These are phyloP conservation scores for Grifola frondosa DNA, from an alignment of 1,284 basidiomycete genomes.

Conservation along the genomic window DNA sequence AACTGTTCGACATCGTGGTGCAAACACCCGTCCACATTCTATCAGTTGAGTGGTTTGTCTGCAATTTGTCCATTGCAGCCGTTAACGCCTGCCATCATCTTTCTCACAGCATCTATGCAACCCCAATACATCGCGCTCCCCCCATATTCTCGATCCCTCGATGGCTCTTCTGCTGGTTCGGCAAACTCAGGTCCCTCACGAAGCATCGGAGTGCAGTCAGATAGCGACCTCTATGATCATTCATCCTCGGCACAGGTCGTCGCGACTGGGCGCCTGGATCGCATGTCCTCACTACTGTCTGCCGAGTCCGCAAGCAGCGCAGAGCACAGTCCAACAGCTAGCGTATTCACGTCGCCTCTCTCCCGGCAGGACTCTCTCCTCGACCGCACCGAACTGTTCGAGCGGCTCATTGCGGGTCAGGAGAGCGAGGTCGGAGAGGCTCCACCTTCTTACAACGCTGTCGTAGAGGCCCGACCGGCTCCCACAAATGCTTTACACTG, in stretches of 20 bases:
- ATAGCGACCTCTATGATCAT: slow-evolving; percentile 10
- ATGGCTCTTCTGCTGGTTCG: slow-evolving; percentile 2
- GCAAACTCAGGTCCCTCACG: slow-evolving; percentile 4
- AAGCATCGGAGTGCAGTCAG: slow-evolving; percentile 7
- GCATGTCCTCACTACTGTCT: slow-evolving; percentile 9
- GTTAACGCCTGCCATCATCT: neutral
- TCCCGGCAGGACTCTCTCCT: slow-evolving; percentile 35
- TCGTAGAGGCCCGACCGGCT: slow-evolving; percentile 7
- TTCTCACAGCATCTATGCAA: slow-evolving; percentile 71
- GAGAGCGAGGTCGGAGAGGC: slow-evolving; percentile 63
- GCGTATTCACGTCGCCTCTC: slow-evolving; percentile 16
- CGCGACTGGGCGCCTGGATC: slow-evolving; percentile 8
- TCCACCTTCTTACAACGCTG: slow-evolving; percentile 58
- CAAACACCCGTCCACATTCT: slow-evolving; percentile 80
- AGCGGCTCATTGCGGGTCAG: slow-evolving; percentile 60
- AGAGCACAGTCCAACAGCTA: slow-evolving; percentile 7
- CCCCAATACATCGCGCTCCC: slow-evolving; percentile 75
- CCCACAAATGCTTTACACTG: too few relatives aligned
- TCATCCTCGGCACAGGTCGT: slow-evolving; percentile 4
- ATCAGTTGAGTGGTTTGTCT: too few relatives aligned
- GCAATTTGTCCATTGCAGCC: slow-evolving; percentile 36
- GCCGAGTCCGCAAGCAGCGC: slow-evolving; percentile 12
- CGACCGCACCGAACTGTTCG: slow-evolving; percentile 49
- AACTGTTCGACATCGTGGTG: slow-evolving; percentile 90
- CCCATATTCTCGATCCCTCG: slow-evolving; percentile 47